phyloP scores from a whole-genome alignment of 106 monocot species.

The Acanthochlamys bracteata region DNA sequence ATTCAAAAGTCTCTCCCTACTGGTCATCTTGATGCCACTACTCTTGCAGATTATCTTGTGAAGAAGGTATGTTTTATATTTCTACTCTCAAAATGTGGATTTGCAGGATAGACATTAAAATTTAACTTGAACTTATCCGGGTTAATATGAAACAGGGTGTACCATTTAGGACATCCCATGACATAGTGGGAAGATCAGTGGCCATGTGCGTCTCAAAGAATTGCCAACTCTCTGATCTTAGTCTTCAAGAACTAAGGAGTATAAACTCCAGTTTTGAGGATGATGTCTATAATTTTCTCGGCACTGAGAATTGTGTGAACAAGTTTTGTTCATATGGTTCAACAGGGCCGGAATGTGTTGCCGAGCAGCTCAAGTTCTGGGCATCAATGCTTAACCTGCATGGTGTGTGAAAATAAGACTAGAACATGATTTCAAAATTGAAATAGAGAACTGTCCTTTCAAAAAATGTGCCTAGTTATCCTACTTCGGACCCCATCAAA shows the following conservation, averaged over 20 bases:
- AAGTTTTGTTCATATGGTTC: slow-evolving; percentile 94
- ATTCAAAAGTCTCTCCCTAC: slow-evolving; percentile 74
- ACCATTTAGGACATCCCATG: slow-evolving; percentile 92
- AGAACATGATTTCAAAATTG: neutral
- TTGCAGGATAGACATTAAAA: too few species aligned
- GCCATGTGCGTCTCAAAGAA: slow-evolving; percentile 70
- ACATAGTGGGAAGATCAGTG: slow-evolving; percentile 87
- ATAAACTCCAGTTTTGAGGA: slow-evolving; percentile 60
- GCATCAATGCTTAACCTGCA: slow-evolving; percentile 34
- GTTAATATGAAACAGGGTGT: slow-evolving; percentile 47
- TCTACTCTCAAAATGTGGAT: neutral
- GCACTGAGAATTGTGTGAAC: slow-evolving; percentile 65
- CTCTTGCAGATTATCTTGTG: slow-evolving; percentile 98
- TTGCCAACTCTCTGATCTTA: slow-evolving; percentile 64
- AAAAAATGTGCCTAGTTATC: too few species aligned
- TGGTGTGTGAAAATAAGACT: neutral
- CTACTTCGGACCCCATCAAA: too few species aligned
- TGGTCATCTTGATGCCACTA: slow-evolving; percentile 96
- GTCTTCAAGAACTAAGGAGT: slow-evolving; percentile 42
- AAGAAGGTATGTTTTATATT: slow-evolving; percentile 60
- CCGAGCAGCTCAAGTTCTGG: slow-evolving; percentile 70
- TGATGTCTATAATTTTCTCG: slow-evolving; percentile 81
- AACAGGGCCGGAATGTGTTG: slow-evolving; percentile 67
- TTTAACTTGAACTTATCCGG: too few species aligned
- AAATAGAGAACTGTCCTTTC: too few species aligned